A percentile compares a stretch with the other conserved stretches of the same genome.
Evolutionary conservation across 495 filamentous ascomycete genomes (phyloP).

Genomic region (Xylaria cubensis): DNA sequence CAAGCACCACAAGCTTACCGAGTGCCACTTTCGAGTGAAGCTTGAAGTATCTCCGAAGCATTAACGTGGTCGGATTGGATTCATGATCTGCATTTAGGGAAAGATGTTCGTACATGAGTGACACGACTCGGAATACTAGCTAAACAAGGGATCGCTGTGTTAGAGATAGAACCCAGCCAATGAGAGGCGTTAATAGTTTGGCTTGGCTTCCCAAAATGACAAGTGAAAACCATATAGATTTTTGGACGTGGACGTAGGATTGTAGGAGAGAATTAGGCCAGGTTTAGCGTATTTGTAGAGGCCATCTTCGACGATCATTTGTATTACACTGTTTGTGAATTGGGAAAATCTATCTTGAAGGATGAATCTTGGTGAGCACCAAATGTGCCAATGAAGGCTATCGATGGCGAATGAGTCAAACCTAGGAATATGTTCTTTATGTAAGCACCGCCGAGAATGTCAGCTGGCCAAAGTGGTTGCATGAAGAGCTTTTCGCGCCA

Average conservation of each 20-base stretch:
- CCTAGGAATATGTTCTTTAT: neutral
- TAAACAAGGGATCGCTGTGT: neutral
- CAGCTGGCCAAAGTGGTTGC: slow-evolving; percentile 23
- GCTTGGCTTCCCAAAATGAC: slow-evolving; percentile 21
- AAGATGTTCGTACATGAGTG: neutral
- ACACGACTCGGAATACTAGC: slow-evolving; percentile 4
- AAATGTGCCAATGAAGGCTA: slow-evolving; percentile 1
- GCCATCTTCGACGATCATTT: neutral
- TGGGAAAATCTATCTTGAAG: neutral
- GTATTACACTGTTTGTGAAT: neutral
- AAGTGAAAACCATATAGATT: neutral
- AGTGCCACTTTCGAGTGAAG: neutral
- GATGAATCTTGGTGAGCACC: neutral
- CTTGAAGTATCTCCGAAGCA: neutral
- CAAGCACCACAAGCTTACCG: neutral
- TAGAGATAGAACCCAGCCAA: neutral
- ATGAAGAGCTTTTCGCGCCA: slow-evolving; percentile 8
- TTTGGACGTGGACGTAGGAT: neutral
- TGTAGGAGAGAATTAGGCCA: neutral
- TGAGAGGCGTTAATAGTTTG: neutral
- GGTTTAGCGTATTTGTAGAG: neutral
- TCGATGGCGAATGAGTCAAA: neutral
- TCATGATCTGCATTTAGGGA: neutral
- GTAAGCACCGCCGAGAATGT: neutral
- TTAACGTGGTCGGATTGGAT: neutral